Evolutionary conservation across 2,329 filamentous ascomycete species (phyloP).

Genomic region (Cadophora malorum): DNA sequence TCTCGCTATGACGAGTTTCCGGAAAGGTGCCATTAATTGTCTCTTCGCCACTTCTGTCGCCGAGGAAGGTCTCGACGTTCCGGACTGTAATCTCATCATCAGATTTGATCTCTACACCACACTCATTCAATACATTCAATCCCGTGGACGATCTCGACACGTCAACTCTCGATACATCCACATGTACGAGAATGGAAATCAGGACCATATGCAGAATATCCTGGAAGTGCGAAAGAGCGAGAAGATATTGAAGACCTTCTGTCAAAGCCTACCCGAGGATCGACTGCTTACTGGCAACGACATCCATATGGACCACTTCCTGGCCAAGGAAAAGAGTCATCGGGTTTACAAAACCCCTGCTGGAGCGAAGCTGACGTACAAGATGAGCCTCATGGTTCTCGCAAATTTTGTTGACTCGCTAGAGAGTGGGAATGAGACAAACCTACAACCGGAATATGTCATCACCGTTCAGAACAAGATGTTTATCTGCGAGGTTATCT

Average conservation of each 20-base stretch:
- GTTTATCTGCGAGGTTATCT: constrained; percentile 78
- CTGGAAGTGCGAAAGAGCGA: constrained; percentile 67
- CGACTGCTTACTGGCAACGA: constrained; percentile 69
- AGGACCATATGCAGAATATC: constrained; percentile 61
- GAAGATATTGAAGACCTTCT: constrained; percentile 74
- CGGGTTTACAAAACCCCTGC: constrained; percentile 66
- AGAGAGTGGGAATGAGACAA: constrained; percentile 51
- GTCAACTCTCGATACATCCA: constrained; percentile 79
- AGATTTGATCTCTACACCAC: constrained; percentile 89
- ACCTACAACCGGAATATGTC: constrained; percentile 62
- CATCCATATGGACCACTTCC: constrained; percentile 60
- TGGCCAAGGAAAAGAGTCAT: constrained; percentile 53
- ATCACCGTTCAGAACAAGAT: constrained; percentile 60
- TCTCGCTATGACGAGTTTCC: constrained; percentile 70
- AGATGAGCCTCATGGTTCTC: constrained; percentile 74
- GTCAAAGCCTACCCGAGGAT: constrained; percentile 74
- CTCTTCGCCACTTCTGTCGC: constrained; percentile 71
- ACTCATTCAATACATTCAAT: constrained; percentile 95
- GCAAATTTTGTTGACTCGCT: constrained; percentile 76
- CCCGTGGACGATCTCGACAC: constrained; percentile 83
- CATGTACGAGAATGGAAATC: constrained; percentile 79
- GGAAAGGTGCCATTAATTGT: constrained; percentile 64
- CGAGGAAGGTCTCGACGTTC: constrained; percentile 72
- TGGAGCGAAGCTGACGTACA: constrained; percentile 80
- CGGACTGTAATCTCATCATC: constrained; percentile 70